phyloP scores from a whole-genome alignment of 2,329 filamentous ascomycete genomes.

The Rhinocladiella similis region DNA sequence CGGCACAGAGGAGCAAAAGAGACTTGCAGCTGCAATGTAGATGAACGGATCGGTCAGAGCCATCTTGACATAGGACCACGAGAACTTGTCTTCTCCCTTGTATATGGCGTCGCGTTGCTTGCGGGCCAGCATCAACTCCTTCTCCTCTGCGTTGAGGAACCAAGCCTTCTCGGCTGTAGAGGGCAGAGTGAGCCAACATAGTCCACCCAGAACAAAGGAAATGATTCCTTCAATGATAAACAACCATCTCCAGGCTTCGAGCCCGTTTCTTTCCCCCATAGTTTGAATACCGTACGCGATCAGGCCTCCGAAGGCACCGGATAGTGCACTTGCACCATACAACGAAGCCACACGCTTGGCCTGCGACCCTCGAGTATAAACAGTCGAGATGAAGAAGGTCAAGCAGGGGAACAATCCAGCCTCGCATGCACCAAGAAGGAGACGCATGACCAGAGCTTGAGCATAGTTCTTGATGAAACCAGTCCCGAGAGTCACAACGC shows the following conservation, averaged over 20 bases:
- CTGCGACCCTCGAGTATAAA: neutral
- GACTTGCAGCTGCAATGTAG: conserved; percentile 22
- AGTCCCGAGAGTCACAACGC: conserved; percentile 42
- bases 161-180: neutral
- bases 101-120: conserved; percentile 32
- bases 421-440: conserved; percentile 52
- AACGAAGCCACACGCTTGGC: conserved; percentile 29
- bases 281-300: conserved; percentile 3
- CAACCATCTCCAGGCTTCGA: conserved; percentile 28
- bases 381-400: neutral
- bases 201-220: neutral
- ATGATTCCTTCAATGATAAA: conserved; percentile 34
- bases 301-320: conserved; percentile 49
- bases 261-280: conserved; percentile 1
- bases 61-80: conserved; percentile 15
- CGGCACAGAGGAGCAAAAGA: conserved; percentile 30
- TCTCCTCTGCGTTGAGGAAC: conserved; percentile 3
- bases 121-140: conserved; percentile 2
- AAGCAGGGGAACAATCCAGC: conserved; percentile 3
- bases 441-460: conserved; percentile 50
- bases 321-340: conserved; percentile 20
- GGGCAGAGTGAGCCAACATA: neutral
- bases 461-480: conserved; percentile 53
- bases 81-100: conserved; percentile 31
- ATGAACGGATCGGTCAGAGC: neutral